Conservation (phyloP, 2,329 filamentous ascomycete species). For the Xylariaceae sp. region DNA sequence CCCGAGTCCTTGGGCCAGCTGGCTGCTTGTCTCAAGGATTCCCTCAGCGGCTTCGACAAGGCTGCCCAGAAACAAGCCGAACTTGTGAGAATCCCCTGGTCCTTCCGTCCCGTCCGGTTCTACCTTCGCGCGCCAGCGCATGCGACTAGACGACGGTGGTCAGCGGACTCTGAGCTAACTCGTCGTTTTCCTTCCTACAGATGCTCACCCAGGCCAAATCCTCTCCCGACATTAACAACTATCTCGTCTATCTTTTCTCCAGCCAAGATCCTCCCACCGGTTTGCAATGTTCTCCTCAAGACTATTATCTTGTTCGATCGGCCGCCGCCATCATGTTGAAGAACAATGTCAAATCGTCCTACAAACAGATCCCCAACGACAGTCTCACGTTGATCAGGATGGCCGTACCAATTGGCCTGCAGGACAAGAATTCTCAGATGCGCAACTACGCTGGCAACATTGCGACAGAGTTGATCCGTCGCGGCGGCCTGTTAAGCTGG, state of each 20-base stretch:
- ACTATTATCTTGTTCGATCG: conserved; percentile 79
- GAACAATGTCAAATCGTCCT: conserved; percentile 82
- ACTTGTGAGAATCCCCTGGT: conserved; percentile 62
- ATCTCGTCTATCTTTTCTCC: conserved; percentile 89
- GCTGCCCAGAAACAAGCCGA: conserved; percentile 87
- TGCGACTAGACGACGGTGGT: background rate
- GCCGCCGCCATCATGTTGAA: conserved; percentile 94
- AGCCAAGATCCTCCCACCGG: conserved; percentile 67
- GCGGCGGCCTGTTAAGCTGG: conserved; percentile 87
- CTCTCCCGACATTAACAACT: conserved; percentile 96
- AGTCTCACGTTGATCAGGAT: conserved; percentile 81
- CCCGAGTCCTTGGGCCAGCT: conserved; percentile 89
- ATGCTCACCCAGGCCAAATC: conserved; percentile 90
- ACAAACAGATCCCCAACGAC: conserved; percentile 74
- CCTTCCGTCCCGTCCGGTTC: conserved; percentile 5
- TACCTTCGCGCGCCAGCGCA: conserved; percentile 29
- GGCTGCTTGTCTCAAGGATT: conserved; percentile 87
- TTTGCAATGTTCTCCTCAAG: conserved; percentile 61
- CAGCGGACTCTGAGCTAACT: conserved; percentile 30
- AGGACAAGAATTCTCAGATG: conserved; percentile 82
- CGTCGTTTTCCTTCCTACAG: conserved; percentile 52
- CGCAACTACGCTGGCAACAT: conserved; percentile 90
- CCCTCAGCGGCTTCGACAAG: conserved; percentile 82
- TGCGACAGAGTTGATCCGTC: conserved; percentile 87
- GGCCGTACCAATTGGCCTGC: conserved; percentile 77